These are phyloP conservation scores for Monilinia fructicola DNA, from an alignment of 2,329 filamentous ascomycete species.

Conservation along the genomic window DNA sequence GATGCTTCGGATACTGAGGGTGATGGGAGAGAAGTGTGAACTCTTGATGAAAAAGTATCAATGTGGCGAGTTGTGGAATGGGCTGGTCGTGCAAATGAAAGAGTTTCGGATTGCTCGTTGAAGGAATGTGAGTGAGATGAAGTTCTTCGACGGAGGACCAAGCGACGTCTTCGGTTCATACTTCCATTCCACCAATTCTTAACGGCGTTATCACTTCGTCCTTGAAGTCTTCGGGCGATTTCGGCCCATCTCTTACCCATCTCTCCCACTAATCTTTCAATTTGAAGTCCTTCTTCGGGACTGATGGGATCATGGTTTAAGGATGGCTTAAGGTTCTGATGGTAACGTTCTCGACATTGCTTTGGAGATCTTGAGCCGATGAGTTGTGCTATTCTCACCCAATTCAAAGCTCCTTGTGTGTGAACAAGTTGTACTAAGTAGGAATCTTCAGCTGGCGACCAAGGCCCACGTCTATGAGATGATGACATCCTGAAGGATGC, in stretches of 20 bases:
- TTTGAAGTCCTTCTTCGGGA: conserved; percentile 66
- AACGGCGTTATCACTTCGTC: conserved; percentile 89
- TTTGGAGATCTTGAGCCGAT: conserved; percentile 82
- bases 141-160: conserved; percentile 37
- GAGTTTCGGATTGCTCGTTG: conserved; percentile 39
- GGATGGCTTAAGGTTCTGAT: conserved; percentile 83
- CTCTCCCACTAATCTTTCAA: conserved; percentile 73
- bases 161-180: conserved; percentile 69
- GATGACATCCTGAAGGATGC: conserved; percentile 33
- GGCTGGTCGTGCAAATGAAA: conserved; percentile 38
- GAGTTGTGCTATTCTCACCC: conserved; percentile 79
- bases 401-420: conserved; percentile 76
- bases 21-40: conserved; percentile 61
- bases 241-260: conserved; percentile 92
- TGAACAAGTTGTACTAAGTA: conserved; percentile 69
- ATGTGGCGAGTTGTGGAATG: conserved; percentile 26
- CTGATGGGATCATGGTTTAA: conserved; percentile 74
- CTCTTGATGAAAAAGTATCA: conserved; percentile 39
- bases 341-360: conserved; percentile 91
- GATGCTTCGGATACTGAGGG: conserved; percentile 65
- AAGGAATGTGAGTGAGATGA: conserved; percentile 35
- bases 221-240: conserved; percentile 77
- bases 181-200: conserved; percentile 99
- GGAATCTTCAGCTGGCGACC: conserved; percentile 75
- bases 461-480: conserved; percentile 71